Conservation (phyloP, 371 early-diverging fungal genomes). For the Mucor piriformis region DNA sequence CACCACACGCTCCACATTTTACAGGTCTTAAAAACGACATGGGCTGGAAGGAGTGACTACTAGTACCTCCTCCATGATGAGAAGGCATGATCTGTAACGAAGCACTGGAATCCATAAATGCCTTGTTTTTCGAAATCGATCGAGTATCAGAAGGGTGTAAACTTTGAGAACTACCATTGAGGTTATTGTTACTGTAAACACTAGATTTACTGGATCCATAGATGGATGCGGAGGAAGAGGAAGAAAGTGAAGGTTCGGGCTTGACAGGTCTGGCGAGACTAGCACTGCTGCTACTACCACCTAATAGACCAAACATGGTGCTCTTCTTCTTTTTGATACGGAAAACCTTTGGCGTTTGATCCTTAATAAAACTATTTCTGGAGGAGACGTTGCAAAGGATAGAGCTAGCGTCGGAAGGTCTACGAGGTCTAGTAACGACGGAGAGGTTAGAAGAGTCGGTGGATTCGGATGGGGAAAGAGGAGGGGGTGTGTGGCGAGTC, state of each 20-base stretch:
- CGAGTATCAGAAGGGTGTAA: not conserved
- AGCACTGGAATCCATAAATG: constrained; percentile 4
- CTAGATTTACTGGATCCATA: not conserved
- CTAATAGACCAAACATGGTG: constrained; percentile 23
- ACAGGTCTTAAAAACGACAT: constrained; percentile 68
- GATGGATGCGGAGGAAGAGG: constrained; percentile 7
- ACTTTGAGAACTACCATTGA: constrained; percentile 12
- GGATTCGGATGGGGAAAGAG: constrained; percentile 19
- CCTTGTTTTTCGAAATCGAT: not conserved
- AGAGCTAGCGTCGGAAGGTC: constrained; percentile 23
- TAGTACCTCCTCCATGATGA: not conserved
- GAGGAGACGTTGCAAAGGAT: constrained; percentile 24
- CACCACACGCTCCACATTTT: constrained; percentile 82
- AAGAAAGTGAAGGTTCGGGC: constrained; percentile 10
- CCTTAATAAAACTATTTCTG: constrained; percentile 17
- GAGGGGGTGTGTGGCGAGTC: not conserved
- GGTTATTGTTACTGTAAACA: constrained; percentile 7
- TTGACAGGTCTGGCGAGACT: not conserved
- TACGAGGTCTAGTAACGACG: constrained; percentile 10
- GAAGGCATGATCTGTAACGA: not conserved
- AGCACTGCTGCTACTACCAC: not conserved
- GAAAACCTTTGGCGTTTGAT: constrained; percentile 19
- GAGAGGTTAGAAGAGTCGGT: not conserved
- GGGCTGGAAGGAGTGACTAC: constrained; percentile 60
- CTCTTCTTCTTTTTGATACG: constrained; percentile 32